Base-by-base conservation (phyloP, 2,329 filamentous ascomycete genomes). In the Capronia americana region DNA sequence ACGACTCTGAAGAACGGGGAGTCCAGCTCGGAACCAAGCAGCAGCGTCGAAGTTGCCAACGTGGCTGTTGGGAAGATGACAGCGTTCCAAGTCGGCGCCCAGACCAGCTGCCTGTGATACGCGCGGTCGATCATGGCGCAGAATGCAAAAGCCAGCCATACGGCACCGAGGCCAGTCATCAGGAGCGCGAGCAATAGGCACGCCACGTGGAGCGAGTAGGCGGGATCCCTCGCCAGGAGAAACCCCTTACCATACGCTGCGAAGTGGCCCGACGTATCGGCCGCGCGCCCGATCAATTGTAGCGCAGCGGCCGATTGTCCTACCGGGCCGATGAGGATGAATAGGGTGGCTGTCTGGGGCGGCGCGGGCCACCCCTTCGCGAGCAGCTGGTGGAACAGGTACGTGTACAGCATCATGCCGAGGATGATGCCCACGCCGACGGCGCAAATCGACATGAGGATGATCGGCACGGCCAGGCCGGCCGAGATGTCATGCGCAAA, bases 101-200 rank as follows among this genome's bases (percentile, higher is more conserved):
- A 70, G 10, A 23, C 50, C 32, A 71, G 38, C 54, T 71, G 26
- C n/a, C 55, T 20, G 26, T 65, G 58, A 4, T 57, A 28, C 12
- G 64, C 63, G 7, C 70, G 54, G 17, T 66, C 57, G 17, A 68
- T 20, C 66, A 71, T 68, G 32, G 57, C 64, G 28, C 61, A 64
- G 7, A 79, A 69, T 1, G 78, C 77, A 64, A 82, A 78, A n/a
- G 72, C 65, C 76, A 78, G 79, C 79, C 79, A 82, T 46, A 82
- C 79, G 3, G 77, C 75, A 0, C 74, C 77, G 54, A 78, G 76
- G 0, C 79, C 80, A 75, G 78, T 80, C n/a, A 73, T 70, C 17
- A 80, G 53, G 32, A 82, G 59, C 0, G 78, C 80, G 0, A 73
- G 68, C 32, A 82, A 76, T 41, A 78, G 74, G 44, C 80, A 81